A percentile compares a stretch with the other conserved stretches of the same genome.
phyloP scores from a whole-genome alignment of 345 rosid genomes.

The Toxicodendron radicans region DNA sequence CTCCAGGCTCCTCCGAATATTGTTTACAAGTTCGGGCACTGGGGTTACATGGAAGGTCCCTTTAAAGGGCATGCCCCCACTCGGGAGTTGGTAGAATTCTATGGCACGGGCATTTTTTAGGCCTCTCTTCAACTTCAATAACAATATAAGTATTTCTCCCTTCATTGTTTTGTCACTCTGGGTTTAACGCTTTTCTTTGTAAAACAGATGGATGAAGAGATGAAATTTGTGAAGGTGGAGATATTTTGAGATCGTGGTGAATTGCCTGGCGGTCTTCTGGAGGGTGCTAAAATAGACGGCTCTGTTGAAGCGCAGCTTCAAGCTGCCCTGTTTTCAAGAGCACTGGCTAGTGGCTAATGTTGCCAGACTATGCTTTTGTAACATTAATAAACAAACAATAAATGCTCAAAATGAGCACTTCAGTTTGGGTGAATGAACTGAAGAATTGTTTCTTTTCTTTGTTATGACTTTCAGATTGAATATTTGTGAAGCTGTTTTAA shows the following conservation, averaged over 20 bases:
- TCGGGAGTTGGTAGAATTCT: slow-evolving; percentile 43
- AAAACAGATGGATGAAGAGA: slow-evolving; percentile 43
- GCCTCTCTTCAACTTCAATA: neutral
- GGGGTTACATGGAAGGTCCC: slow-evolving; percentile 74
- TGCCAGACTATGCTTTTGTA: too few relatives aligned
- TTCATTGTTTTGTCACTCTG: too few relatives aligned
- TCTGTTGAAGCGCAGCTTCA: slow-evolving; percentile 19
- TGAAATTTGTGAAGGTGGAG: slow-evolving; percentile 51
- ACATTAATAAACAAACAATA: too few relatives aligned
- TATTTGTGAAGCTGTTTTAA: too few relatives aligned
- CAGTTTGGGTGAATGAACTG: too few relatives aligned
- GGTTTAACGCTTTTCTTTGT: neutral
- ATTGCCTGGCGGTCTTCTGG: slow-evolving; percentile 53
- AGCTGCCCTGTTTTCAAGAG: slow-evolving; percentile 48
- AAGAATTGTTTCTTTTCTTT: neutral
- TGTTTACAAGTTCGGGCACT: slow-evolving; percentile 66
- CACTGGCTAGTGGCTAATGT: neutral
- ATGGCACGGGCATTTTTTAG: slow-evolving; percentile 36
- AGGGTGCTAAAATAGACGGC: slow-evolving; percentile 26
- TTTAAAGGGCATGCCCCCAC: slow-evolving; percentile 60
- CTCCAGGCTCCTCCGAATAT: slow-evolving; percentile 55
- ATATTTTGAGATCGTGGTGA: slow-evolving; percentile 50
- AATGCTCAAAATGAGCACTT: too few relatives aligned
- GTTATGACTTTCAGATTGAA: too few relatives aligned
- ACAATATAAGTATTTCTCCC: neutral